Evolutionary conservation across 2,329 filamentous ascomycete genomes (phyloP).

Genomic region (Cercospora sojina): DNA sequence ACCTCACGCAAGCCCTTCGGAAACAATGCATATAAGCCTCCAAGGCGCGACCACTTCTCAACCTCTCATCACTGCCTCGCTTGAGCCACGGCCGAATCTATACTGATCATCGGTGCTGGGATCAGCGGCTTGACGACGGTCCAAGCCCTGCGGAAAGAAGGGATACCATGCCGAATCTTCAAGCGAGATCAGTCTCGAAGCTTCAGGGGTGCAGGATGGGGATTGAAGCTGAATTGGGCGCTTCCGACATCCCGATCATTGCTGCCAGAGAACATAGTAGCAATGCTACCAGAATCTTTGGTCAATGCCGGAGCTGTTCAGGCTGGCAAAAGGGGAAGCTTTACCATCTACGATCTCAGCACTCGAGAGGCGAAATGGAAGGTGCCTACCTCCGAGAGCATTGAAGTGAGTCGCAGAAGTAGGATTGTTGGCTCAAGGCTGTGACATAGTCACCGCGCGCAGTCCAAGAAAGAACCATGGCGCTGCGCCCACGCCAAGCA

Average conservation of each 20-base stretch:
- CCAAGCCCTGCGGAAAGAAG: constrained; percentile 24
- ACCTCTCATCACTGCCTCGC: neutral
- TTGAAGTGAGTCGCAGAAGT: constrained; percentile 15
- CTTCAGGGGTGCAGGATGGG: constrained; percentile 48
- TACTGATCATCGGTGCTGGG: constrained; percentile 28
- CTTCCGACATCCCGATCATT: constrained; percentile 54
- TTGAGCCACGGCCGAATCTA: constrained; percentile 2
- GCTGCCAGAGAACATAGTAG: constrained; percentile 50
- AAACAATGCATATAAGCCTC: neutral
- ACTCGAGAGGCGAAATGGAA: constrained; percentile 38
- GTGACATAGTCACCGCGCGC: no score
- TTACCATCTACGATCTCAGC: constrained; percentile 58
- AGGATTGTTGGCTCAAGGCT: no score
- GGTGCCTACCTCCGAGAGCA: constrained; percentile 24
- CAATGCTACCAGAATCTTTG: constrained; percentile 51
- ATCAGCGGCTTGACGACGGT: constrained; percentile 25
- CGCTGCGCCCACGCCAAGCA: no score
- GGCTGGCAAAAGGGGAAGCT: constrained; percentile 50
- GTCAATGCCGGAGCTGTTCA: constrained; percentile 55
- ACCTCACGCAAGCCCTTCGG: neutral
- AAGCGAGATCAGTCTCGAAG: constrained; percentile 24
- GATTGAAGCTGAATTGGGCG: constrained; percentile 64
- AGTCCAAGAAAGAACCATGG: no score
- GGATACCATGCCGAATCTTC: constrained; percentile 23
- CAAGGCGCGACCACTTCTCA: neutral